Evolutionary conservation across 2,329 filamentous ascomycete species (phyloP), one percentile per base, ranked within the genome.

Genomic region (Leptographium procerum): DNA sequence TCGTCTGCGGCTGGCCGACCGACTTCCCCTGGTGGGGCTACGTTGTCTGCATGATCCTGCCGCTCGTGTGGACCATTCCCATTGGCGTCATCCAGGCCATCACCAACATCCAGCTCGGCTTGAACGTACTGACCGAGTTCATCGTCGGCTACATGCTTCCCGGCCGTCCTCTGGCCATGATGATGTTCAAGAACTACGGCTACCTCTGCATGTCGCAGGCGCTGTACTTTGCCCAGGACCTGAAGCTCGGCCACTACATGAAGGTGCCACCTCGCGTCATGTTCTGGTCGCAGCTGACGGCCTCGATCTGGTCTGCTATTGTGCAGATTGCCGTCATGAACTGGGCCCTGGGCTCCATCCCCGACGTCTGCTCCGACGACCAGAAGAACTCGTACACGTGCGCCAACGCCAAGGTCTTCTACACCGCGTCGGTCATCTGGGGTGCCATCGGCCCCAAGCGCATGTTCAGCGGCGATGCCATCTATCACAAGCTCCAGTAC

Each of bases 121-220:
- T 89, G 26, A 88, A 88, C 64, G 84, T 89, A 22, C 71, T 89
- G 60, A 86, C 85, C n/a, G 85, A 88, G 67, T 87, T 86, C 65
- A 78, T 89, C 60, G 79, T 86, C 61, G 86, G 86, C 7, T 89
- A 89, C 69, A 85, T 89, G 76, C 79, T 86, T 55, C 86, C 86
- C 0, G 86, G 86, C 29, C 78, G 78, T 3, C 86, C 86, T 1
- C 75, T 89, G 61, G 85, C 85, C 53, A 85, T 88, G 78, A 89
- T 89, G 85, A 79, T 89, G 72, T 89, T 89, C 74, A 88, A 88
- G 71, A 87, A 84, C 61, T 89, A 86, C 65, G 83, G 84, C 55
- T 87, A 86, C 67, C 80, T 87, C 58, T 82, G 77, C 70, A 86
- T 87, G 82, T 75, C 75, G 19, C 82, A 87, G 68, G 84, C 81